Base-by-base conservation (phyloP, 345 rosid species). In the Leavenworthia alabamica region DNA sequence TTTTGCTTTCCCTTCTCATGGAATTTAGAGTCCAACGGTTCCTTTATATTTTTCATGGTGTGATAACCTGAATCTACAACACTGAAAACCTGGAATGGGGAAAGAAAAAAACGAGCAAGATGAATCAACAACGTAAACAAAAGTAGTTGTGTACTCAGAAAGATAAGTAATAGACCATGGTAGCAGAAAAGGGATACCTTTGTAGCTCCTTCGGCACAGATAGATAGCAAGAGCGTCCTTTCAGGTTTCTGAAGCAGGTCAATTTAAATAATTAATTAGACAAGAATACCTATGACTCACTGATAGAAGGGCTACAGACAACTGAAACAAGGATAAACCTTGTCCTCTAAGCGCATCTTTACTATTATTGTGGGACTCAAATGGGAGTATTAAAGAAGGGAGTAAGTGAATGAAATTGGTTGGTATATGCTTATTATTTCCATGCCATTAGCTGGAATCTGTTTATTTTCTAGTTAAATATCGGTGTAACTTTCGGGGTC, bases 21-120 rank as follows among this genome's bases (percentile, higher is more conserved):
- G 68, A 74, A 57, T 40, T 37, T 69, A 40, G 69, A 49, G 40
- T 60, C 27, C 60, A 71, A 35, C 59, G 49, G 66, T 70, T 71
- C 81, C 63, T 73, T 79, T 54, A 54, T 19, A 66, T 82, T 84
- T 62, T 82, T 80, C 72, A 71, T 33, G 57, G 75, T 50, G 78
- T 91, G 96, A 73, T 77, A 81, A 73, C 84, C 84, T 29, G 96
- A 86, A 76, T 88, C 96, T 14, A 88, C 75, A 66, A 91, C 78
- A 59, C 83, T 77, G 41, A 88, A 81, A 56, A 91, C 96, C 98
- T 88, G 80, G 39, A 78, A 56, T 15, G 56, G 65, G 29, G 9
- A 46, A 57, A 62, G 36, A 54, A 4, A 39, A 52, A 69, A 65
- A 62, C 10, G 33, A 62, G 62, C 19, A 68, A 23, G 64, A 29